Conservation (phyloP, 495 filamentous ascomycete species). For the Lasiosphaeris hirsuta region DNA sequence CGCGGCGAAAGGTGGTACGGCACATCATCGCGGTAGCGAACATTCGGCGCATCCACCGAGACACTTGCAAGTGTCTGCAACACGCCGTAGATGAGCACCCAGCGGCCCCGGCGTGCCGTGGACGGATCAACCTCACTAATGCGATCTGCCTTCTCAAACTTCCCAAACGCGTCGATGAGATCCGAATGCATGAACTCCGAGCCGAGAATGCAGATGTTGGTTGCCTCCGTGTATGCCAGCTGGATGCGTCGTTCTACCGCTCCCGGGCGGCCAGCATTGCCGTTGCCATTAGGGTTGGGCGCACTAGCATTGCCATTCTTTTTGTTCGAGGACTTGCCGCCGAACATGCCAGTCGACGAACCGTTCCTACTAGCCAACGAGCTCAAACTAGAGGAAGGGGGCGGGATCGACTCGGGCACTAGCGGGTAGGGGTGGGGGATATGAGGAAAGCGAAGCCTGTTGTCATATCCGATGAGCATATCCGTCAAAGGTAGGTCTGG, state of each 20-base stretch:
- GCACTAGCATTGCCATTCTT: slow-evolving; percentile 31
- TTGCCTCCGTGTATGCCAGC: slow-evolving; percentile 63
- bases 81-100: slow-evolving; percentile 69
- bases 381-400: slow-evolving; percentile 16
- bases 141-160: slow-evolving; percentile 59
- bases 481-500: slow-evolving; percentile 61
- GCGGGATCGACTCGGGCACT: slow-evolving; percentile 51
- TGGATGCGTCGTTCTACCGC: slow-evolving; percentile 48
- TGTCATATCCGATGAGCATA: slow-evolving; percentile 65
- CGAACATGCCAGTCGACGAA: slow-evolving; percentile 16
- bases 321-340: slow-evolving; percentile 29
- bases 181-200: slow-evolving; percentile 49
- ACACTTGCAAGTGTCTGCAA: slow-evolving; percentile 67
- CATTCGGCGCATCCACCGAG: slow-evolving; percentile 60
- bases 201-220: slow-evolving; percentile 62
- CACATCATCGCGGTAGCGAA: slow-evolving; percentile 57
- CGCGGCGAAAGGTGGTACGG: slow-evolving; percentile 61
- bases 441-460: slow-evolving; percentile 57
- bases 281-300: slow-evolving; percentile 7
- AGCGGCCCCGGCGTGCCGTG: slow-evolving; percentile 62
- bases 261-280: slow-evolving; percentile 18
- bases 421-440: slow-evolving; percentile 70
- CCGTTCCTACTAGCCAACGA: slow-evolving; percentile 8
- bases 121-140: slow-evolving; percentile 50
- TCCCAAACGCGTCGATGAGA: slow-evolving; percentile 60